Evolutionary conservation across 140 eudicot genomes (phyloP).

Genomic region (Bidens hawaiensis): DNA sequence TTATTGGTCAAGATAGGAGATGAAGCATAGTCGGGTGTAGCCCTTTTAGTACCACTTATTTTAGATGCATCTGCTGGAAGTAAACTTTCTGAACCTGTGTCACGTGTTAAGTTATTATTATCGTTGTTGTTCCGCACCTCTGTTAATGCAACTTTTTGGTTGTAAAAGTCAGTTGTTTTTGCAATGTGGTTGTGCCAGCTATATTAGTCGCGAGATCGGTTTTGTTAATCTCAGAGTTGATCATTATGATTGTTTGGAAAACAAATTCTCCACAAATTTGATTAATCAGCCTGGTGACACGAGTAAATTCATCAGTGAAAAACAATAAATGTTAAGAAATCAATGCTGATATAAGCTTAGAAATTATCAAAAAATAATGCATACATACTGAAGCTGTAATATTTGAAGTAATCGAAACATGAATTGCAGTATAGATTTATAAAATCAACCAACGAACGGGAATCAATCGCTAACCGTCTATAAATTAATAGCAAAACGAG

Average conservation of each 20-base stretch:
- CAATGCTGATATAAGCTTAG: neutral
- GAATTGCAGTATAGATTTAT: neutral
- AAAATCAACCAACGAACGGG: neutral
- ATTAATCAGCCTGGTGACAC: neutral
- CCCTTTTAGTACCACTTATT: slow-evolving; percentile 53
- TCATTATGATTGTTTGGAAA: slow-evolving; percentile 27
- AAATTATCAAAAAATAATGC: neutral
- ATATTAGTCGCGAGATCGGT: slow-evolving; percentile 26
- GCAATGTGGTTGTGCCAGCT: slow-evolving; percentile 22
- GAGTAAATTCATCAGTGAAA: neutral
- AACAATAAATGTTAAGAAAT: neutral
- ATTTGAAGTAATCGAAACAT: neutral
- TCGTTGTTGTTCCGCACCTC: slow-evolving; percentile 67
- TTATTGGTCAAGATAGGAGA: slow-evolving; percentile 29
- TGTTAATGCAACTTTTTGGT: slow-evolving; percentile 58
- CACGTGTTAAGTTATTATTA: slow-evolving; percentile 13
- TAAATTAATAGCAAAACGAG: neutral
- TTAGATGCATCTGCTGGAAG: slow-evolving; percentile 38
- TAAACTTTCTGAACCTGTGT: slow-evolving; percentile 26
- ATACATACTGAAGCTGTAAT: neutral
- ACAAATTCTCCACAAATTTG: neutral
- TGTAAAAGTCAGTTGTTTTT: slow-evolving; percentile 36
- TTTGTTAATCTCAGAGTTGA: slow-evolving; percentile 42
- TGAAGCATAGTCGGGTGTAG: slow-evolving; percentile 43
- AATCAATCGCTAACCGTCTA: neutral